phyloP scores from a whole-genome alignment of 192 early-diverging fungal genomes.

The Backusella tuberculispora region DNA sequence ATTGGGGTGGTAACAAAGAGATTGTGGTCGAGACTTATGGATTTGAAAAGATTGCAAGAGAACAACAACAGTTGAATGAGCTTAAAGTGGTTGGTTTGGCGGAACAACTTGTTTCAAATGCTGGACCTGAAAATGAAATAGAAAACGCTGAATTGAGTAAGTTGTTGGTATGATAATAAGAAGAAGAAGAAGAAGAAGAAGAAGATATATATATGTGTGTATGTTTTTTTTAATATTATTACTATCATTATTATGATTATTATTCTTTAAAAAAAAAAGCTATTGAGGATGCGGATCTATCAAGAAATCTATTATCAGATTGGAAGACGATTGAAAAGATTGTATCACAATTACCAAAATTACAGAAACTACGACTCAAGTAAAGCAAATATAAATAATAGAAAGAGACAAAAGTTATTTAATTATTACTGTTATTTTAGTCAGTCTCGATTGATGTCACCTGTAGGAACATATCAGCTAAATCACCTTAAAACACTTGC shows the following conservation, averaged over 20 bases:
- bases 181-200: too few species aligned
- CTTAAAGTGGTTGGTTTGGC: constrained; percentile 37
- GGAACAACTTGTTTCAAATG: constrained; percentile 5
- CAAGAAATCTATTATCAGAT: constrained; percentile 52
- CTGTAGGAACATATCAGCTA: constrained; percentile 30
- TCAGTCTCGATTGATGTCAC: constrained; percentile 29
- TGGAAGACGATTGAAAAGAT: constrained; percentile 56
- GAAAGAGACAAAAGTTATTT: neutral
- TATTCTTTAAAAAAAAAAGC: constrained; percentile 26
- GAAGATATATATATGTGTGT: neutral
- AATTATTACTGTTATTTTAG: constrained; percentile 19
- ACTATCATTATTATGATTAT: too few species aligned
- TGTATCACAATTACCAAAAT: constrained; percentile 41
- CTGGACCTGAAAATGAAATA: constrained; percentile 41
- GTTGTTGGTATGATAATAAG: too few species aligned
- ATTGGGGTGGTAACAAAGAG: constrained; percentile 49
- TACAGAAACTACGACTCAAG: constrained; percentile 54
- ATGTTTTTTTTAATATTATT: neutral
- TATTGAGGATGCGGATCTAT: constrained; percentile 60
- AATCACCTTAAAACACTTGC: constrained; percentile 36
- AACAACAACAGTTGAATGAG: constrained; percentile 35
- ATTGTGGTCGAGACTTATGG: constrained; percentile 57
- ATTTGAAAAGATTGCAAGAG: constrained; percentile 53
- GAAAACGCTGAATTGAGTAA: constrained; percentile 45
- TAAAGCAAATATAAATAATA: constrained; percentile 16